These are phyloP conservation scores for Sporothrix dimorphospora DNA, from an alignment of 2,329 filamentous ascomycete species.

Conservation along the genomic window DNA sequence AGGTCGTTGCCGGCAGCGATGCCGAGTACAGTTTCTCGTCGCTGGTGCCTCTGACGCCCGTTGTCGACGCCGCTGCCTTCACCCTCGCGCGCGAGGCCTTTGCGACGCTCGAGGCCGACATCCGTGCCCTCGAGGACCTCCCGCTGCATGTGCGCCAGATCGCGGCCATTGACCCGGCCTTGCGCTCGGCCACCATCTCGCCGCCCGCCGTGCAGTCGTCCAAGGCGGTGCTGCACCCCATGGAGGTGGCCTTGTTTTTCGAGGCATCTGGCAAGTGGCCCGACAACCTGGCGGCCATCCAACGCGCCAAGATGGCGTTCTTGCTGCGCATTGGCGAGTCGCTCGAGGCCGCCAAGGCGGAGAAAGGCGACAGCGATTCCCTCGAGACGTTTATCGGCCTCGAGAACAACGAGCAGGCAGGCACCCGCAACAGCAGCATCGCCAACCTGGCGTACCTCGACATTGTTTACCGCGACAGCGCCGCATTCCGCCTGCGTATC, in stretches of 20 bases:
- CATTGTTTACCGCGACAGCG: slow-evolving; percentile 71
- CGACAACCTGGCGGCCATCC: slow-evolving; percentile 86
- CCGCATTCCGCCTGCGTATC: slow-evolving; percentile 81
- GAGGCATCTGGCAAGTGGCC: slow-evolving; percentile 94
- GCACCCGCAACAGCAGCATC: slow-evolving; percentile 66
- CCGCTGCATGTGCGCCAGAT: slow-evolving; percentile 86
- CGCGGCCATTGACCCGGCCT: slow-evolving; percentile 68
- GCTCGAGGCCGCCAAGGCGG: slow-evolving; percentile 60
- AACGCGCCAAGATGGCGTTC: slow-evolving; percentile 92
- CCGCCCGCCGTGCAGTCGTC: slow-evolving; percentile 53
- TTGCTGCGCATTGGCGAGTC: slow-evolving; percentile 74
- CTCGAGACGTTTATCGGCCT: slow-evolving; percentile 74
- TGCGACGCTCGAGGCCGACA: slow-evolving; percentile 71
- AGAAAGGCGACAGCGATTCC: slow-evolving; percentile 42
- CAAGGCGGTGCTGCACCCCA: slow-evolving; percentile 55
- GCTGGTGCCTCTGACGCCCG: slow-evolving; percentile 50
- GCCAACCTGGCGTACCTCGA: slow-evolving; percentile 84
- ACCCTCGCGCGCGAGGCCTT: slow-evolving; percentile 71
- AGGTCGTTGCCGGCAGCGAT: slow-evolving; percentile 47
- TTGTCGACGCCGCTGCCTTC: slow-evolving; percentile 62
- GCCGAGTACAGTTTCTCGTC: slow-evolving; percentile 50
- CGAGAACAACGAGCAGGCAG: slow-evolving; percentile 68
- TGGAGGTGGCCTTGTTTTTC: slow-evolving; percentile 85
- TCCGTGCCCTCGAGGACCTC: slow-evolving; percentile 78
- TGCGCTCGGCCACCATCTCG: slow-evolving; percentile 72